Percentiles rank a stretch among this genome's conserved stretches.
Conservation (phyloP, 2,329 filamentous ascomycete genomes). For the Emmonsiellopsis sp. region DNA sequence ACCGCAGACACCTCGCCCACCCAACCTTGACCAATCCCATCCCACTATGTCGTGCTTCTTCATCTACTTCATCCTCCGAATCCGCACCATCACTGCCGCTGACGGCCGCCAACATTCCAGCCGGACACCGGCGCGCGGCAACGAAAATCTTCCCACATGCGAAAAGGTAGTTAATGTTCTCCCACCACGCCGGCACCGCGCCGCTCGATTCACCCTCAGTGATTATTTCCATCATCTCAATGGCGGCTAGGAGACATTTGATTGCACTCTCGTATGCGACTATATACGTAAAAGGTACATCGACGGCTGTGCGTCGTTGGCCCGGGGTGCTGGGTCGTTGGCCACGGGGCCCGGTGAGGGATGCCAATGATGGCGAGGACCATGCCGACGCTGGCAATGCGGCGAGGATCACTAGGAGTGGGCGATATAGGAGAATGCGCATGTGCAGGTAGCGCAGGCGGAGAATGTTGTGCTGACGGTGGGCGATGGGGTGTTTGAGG, state of each 20-base stretch:
- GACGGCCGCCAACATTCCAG: slow-evolving; percentile 3
- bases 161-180: slow-evolving; percentile 10
- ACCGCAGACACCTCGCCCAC: slow-evolving; percentile 4
- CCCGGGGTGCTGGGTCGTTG: too few species aligned
- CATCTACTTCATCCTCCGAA: background rate
- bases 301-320: background rate
- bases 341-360: too few species aligned
- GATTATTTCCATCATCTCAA: slow-evolving; percentile 10
- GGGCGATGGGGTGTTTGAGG: slow-evolving; percentile 13
- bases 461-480: slow-evolving; percentile 17
- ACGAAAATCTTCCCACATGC: slow-evolving; percentile 10
- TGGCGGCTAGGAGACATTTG: slow-evolving; percentile 11
- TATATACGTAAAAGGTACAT: slow-evolving; percentile 8
- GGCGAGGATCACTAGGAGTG: slow-evolving; percentile 10
- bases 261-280: slow-evolving; percentile 9
- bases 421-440: slow-evolving; percentile 15
- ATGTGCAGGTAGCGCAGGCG: slow-evolving; percentile 18
- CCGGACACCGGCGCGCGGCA: slow-evolving; percentile 9
- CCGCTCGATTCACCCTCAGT: background rate
- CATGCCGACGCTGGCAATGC: slow-evolving; percentile 6
- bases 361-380: too few species aligned
- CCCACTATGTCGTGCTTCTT: background rate
- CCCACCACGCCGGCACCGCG: slow-evolving; percentile 11
- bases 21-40: slow-evolving; percentile 2
- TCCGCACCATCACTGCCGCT: background rate